Base-by-base conservation (phyloP, 805 yeast genomes). In the Cyberlindnera bimundalis region DNA sequence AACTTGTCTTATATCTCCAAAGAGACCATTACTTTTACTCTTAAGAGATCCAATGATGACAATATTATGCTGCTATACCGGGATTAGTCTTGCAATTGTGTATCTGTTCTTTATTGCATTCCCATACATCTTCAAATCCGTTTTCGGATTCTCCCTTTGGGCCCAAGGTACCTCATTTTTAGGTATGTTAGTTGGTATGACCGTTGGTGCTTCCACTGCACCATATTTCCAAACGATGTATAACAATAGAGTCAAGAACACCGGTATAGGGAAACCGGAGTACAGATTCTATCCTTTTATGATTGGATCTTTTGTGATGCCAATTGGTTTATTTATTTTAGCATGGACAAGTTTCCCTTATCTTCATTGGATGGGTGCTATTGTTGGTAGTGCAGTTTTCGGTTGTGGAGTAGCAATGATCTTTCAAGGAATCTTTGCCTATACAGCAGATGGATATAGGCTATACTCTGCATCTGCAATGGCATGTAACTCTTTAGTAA, bases 351-450 rank as follows among this genome's bases (percentile, higher is more conserved):
- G 80, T 18, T 73, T 74, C 50, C 40, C 60, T 1, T 56, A 71
- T 23, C 71, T 84, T 10, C 89, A 80, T 56, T 84, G 89, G 88
- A 78, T 82, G 55, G 85, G 74, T 1, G 81, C 93, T 5, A 64
- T 77, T 16, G 71, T 80, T 42, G 79, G 90, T 2, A 90, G 88
- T 44, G 72, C 79, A n/a, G 73, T 88, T 9, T 76, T 84, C 57
- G 90, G 93, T 4, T 71, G 78, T 49, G 82, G 88, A 3, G 73
- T 83, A 33, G 73, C 83, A 29, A 68, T 79, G 55, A 70, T 81
- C 10, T 84, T 84, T 66, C 79, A 81, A 52, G 74, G 87, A 5
- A 73, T 80, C 28, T 70, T 84, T 48, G 70, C 78, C 7, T 84
- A 84, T 60, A 79, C 84, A 40, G 71, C 80, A 17, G 76, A 80